phyloP scores from a whole-genome alignment of 352 stramenopile species.

The Pythium graminicola region DNA sequence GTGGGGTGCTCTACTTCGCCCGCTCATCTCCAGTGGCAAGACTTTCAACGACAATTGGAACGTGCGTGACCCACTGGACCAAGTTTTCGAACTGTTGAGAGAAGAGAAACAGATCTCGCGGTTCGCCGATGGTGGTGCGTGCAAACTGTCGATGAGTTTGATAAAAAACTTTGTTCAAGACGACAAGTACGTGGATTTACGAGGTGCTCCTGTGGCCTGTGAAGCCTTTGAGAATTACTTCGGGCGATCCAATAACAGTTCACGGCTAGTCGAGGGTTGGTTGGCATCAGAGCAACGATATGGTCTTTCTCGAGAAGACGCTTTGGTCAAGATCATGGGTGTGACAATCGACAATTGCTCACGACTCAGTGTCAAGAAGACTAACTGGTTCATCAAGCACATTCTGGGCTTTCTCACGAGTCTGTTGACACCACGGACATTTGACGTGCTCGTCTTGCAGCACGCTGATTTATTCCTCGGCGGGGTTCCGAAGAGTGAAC shows the following conservation, averaged over 20 bases:
- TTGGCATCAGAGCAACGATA: slow-evolving; percentile 12
- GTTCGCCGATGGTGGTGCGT: slow-evolving; percentile 5
- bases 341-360: slow-evolving; percentile 13
- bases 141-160: slow-evolving; percentile 21
- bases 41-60: slow-evolving; percentile 2
- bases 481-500: slow-evolving; percentile 21
- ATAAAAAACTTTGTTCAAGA: slow-evolving; percentile 18
- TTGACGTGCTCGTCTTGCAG: slow-evolving; percentile 28
- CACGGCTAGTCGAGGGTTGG: slow-evolving; percentile 34
- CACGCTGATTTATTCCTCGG: slow-evolving; percentile 56
- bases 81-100: slow-evolving; percentile 22
- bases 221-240: slow-evolving; percentile 55
- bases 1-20: slow-evolving; percentile 40
- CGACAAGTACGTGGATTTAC: neutral
- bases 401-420: slow-evolving; percentile 45
- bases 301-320: slow-evolving; percentile 1
- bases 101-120: slow-evolving; percentile 16
- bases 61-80: slow-evolving; percentile 15
- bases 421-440: neutral
- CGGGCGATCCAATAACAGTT: slow-evolving; percentile 33
- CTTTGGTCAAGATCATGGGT: slow-evolving; percentile 3
- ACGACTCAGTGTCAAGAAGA: slow-evolving; percentile 51
- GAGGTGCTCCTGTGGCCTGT: slow-evolving; percentile 4
- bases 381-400: slow-evolving; percentile 71
- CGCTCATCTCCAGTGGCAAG: slow-evolving; percentile 5